Evolutionary conservation across 345 rosid genomes (phyloP).

Genomic region (Arabis hirsuta): DNA sequence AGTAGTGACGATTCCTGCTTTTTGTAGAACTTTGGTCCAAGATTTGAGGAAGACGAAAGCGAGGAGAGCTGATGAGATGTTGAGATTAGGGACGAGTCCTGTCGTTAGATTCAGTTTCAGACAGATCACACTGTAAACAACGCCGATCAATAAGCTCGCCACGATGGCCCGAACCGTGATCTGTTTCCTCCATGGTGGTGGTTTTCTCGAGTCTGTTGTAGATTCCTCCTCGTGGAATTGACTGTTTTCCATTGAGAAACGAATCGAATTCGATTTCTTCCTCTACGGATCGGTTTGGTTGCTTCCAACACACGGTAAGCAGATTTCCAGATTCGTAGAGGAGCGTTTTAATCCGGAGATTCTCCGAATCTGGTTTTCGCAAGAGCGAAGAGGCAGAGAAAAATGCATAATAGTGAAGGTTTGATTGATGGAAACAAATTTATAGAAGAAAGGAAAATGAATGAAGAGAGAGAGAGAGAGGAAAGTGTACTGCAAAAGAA

Average conservation of each 20-base stretch:
- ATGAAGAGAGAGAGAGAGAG: conserved; percentile 27
- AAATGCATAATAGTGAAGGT: neutral
- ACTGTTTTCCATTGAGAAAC: conserved; percentile 10
- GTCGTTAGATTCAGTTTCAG: conserved; percentile 90
- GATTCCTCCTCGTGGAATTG: conserved; percentile 11
- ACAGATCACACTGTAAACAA: conserved; percentile 84
- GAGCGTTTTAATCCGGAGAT: too few relatives aligned
- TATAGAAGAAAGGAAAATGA: conserved; percentile 24
- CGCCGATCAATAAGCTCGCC: conserved; percentile 72
- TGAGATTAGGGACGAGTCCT: conserved; percentile 92
- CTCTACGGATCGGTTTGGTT: neutral
- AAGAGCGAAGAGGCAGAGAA: conserved; percentile 28
- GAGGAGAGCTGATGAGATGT: conserved; percentile 92
- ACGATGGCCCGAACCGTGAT: conserved; percentile 76
- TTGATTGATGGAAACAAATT: neutral
- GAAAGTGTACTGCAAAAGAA: conserved; percentile 40
- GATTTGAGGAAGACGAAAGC: conserved; percentile 74
- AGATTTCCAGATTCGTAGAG: too few relatives aligned
- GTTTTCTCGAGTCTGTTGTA: conserved; percentile 47
- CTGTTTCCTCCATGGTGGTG: conserved; percentile 81
- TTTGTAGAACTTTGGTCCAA: conserved; percentile 81
- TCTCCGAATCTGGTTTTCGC: neutral
- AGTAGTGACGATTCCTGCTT: conserved; percentile 62
- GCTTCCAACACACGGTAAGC: neutral
- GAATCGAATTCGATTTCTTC: neutral